Base-by-base conservation (phyloP, 345 rosid genomes). In the Arabidopsis arenosa region DNA sequence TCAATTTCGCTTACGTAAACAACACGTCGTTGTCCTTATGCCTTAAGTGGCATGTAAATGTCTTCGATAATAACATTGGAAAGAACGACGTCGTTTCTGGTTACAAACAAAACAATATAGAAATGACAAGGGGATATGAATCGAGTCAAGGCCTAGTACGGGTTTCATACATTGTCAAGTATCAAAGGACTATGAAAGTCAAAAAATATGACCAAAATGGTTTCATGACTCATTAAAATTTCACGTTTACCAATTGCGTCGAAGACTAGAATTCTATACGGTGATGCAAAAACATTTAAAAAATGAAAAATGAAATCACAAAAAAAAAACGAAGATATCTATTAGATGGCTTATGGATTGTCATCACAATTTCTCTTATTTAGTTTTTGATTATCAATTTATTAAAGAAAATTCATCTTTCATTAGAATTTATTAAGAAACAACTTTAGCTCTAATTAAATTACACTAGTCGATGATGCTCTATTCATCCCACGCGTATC, bases 11-110 rank as follows among this genome's bases (percentile, higher is more conserved):
- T 14, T 28, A 30, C 44, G 52, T 62, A 62, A 40, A 6, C 11
- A 28, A 63, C 52, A 63, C 76, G 39, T 37, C 32, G 23, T 49
- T 39, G 30, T 64, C 32, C 9, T 52, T 52, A 15, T 26, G 32
- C 26, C 39, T 37, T 3, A 35, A 7, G 36, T 53, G 14, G 21
- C 51, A 17, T 33, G 30, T 2, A 52, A 52, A 14, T 41, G 52
- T 63, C 52, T 32, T 5, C 14, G 6, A 48, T 4, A 33, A 0
- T 57, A 33, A 33, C 6, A 32, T 2, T n/a, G 15, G 32, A 17
- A 17, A 15, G 0, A 65, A 4, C 44, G 44, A 6, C 13, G 54
- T n/a, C 54, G 21, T 65, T 66, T 66, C 70, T 0, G 0, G 0
- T 35, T 66, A 33, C 33, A 32, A 6, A 10, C 28, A 35, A 32